Conservation (phyloP, 345 rosid genomes). For the Rhizophora apiculata region DNA sequence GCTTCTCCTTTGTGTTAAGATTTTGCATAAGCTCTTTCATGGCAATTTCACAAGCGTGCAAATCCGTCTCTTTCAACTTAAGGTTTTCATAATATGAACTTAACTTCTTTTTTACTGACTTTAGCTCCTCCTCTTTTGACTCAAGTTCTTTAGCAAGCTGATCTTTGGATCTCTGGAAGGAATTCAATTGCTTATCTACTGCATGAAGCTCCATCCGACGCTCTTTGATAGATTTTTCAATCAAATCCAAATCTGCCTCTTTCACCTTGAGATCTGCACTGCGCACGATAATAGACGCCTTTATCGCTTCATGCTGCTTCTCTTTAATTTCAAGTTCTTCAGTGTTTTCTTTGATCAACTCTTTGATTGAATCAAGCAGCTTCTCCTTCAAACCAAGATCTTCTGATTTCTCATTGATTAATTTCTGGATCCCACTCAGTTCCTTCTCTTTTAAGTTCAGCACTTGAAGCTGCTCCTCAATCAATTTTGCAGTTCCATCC, state of each 20-base stretch:
- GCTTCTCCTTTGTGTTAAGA: not conserved
- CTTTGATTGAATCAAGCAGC: slow-evolving; percentile 7
- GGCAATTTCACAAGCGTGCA: slow-evolving; percentile 11
- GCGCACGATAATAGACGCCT: slow-evolving; percentile 13
- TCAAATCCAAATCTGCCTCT: slow-evolving; percentile 8
- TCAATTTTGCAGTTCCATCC: not conserved
- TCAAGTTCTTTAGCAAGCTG: slow-evolving; percentile 3
- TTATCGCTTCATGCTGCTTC: slow-evolving; percentile 25
- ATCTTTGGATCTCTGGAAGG: not conserved
- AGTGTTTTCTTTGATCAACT: slow-evolving; percentile 2
- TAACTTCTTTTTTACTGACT: slow-evolving; percentile 8
- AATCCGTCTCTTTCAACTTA: slow-evolving; percentile 24
- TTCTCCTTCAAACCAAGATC: slow-evolving; percentile 2
- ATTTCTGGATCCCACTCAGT: slow-evolving; percentile 1
- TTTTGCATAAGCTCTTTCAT: not conserved
- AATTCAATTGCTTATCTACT: slow-evolving; percentile 21
- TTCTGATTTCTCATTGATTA: slow-evolving; percentile 4
- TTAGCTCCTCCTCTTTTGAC: slow-evolving; percentile 25
- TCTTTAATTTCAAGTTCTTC: slow-evolving; percentile 18
- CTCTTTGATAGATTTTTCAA: slow-evolving; percentile 5
- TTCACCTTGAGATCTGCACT: slow-evolving; percentile 16
- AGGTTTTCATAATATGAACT: slow-evolving; percentile 8
- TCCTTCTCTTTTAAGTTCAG: slow-evolving; percentile 14
- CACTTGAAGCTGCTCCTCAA: not conserved
- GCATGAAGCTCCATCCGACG: not conserved